Base-by-base conservation (phyloP, 257 asterid species). In the Lycium ferocissimum region DNA sequence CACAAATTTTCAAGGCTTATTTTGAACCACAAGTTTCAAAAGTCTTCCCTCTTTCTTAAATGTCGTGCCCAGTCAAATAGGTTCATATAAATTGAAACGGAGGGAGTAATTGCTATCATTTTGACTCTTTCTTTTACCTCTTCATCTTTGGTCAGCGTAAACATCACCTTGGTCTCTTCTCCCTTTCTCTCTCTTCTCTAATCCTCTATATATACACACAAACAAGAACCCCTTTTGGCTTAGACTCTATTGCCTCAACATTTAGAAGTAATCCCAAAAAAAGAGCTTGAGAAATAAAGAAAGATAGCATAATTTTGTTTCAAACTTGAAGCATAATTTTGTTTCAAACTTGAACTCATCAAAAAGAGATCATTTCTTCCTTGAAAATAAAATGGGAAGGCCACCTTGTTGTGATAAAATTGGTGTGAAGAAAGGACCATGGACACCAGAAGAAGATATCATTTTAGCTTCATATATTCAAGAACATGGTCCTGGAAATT, bases 361-460 rank as follows among this genome's bases (percentile, higher is more conserved):
- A 11, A 35, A 38, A 71, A 38, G 53, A 49, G 20, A 11, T 35
- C 43, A 67, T 2, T 40, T 17, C 51, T 37, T 69, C 4, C 17
- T 13, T 69, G 78, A 11, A 7, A 9, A 33, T 38, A 83, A 63
- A 17, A 94, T 94, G 98, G 98, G 97, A 4, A 91, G 98, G 79
- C 95, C 98, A 81, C 98, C 98, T 88, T 91, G 98, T 83, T 93
- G 96, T 84, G 95, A 93, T 14, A 92, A 91, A 85, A 65, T 86
- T 17, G 97, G 94, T 4, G 93, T 94, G 88, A 93, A 94, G 84
- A 94, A 94, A 89, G 98, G 98, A 59, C 97, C 97, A 49, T 94
- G 98, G 98, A 94, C 97, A 61, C 98, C 98, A 1, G 98, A 94
- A 88, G 98, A 94, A 79, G 98, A 94, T 86, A 94, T 94, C 86